These are phyloP conservation scores for Plasmodium ovale DNA, from an alignment of 169 alveolate species.

Conservation along the genomic window DNA sequence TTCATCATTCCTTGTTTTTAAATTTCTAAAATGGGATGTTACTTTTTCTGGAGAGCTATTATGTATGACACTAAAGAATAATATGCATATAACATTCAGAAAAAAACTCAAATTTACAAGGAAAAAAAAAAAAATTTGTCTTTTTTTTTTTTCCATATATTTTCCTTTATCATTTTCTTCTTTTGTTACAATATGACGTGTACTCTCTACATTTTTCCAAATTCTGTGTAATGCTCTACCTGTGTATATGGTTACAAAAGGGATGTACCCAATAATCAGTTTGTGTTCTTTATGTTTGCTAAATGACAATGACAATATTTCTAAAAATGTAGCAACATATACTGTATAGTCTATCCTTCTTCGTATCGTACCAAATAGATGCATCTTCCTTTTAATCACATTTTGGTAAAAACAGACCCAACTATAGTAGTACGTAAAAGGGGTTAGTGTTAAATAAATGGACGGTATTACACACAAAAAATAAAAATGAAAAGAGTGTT, in stretches of 20 bases:
- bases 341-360: slow-evolving; percentile 30
- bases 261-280: slow-evolving; percentile 39
- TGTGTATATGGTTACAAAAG: slow-evolving; percentile 24
- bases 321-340: slow-evolving; percentile 40
- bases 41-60: slow-evolving; percentile 74
- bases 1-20: slow-evolving; percentile 18
- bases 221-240: slow-evolving; percentile 4
- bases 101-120: slow-evolving; percentile 26
- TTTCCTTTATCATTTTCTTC: not conserved
- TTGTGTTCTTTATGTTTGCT: slow-evolving; percentile 67
- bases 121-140: not conserved
- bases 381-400: slow-evolving; percentile 5
- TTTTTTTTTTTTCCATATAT: not conserved
- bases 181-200: not conserved
- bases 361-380: not conserved
- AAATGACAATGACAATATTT: slow-evolving; percentile 37
- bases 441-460: slow-evolving; percentile 27
- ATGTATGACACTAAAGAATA: slow-evolving; percentile 63
- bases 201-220: not conserved
- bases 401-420: not conserved
- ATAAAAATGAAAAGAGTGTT: slow-evolving; percentile 20
- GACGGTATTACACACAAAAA: slow-evolving; percentile 36
- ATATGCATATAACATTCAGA: slow-evolving; percentile 54
- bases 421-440: slow-evolving; percentile 24
- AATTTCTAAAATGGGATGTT: slow-evolving; percentile 30